Percentiles rank a stretch among this genome's conserved stretches.
phyloP scores from a whole-genome alignment of 306 rosid genomes.

The Cucurbita moschata region DNA sequence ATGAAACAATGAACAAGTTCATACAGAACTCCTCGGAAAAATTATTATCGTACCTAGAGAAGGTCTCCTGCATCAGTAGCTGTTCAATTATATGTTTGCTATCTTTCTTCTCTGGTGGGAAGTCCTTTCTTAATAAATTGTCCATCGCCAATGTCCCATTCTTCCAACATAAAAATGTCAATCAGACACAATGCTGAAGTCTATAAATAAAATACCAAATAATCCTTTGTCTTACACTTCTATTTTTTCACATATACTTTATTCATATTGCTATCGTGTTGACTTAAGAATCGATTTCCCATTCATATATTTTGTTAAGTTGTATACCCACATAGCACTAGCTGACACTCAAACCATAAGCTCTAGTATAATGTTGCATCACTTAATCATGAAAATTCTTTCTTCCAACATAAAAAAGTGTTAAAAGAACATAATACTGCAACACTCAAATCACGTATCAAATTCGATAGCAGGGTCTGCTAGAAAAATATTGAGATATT shows the following conservation, averaged over 20 bases:
- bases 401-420: background rate
- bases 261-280: background rate
- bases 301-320: background rate
- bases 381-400: background rate
- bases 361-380: background rate
- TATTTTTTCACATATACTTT: background rate
- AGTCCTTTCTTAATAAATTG: conserved; percentile 19
- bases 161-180: conserved; percentile 19
- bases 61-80: conserved; percentile 63
- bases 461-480: background rate
- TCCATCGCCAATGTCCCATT: conserved; percentile 21
- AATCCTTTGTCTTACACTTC: background rate
- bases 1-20: background rate
- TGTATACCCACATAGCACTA: background rate
- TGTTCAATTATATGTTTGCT: conserved; percentile 46
- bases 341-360: background rate
- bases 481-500: background rate
- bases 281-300: background rate
- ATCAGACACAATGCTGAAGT: background rate
- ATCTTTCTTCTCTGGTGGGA: conserved; percentile 29
- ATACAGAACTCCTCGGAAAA: background rate
- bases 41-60: conserved; percentile 51
- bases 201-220: background rate
- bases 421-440: background rate
- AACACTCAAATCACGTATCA: background rate